phyloP scores from a whole-genome alignment of 1,139 yeast species.

The Suhomyces terraborum region DNA sequence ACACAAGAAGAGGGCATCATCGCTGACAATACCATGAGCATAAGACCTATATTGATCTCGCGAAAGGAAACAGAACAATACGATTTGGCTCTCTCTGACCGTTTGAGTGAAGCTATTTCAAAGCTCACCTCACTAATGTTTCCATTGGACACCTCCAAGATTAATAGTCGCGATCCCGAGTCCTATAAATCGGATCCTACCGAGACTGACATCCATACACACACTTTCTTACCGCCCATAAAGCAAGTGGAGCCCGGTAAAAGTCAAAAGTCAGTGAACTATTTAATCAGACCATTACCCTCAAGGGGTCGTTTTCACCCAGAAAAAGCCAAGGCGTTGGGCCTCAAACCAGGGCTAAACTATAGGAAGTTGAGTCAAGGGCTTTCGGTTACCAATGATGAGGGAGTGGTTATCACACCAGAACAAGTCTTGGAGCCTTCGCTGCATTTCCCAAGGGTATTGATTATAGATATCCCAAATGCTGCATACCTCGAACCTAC shows the following conservation, averaged over 20 bases:
- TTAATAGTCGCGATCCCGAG: conserved; percentile 39
- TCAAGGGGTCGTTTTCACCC: conserved; percentile 78
- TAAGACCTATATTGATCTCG: conserved; percentile 51
- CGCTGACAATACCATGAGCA: conserved; percentile 54
- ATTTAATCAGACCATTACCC: conserved; percentile 65
- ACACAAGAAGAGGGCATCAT: conserved; percentile 36
- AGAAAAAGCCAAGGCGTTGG: conserved; percentile 63
- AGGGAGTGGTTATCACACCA: conserved; percentile 63
- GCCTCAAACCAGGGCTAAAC: conserved; percentile 66
- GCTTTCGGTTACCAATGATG: conserved; percentile 52
- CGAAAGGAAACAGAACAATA: conserved; percentile 1
- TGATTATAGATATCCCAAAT: conserved; percentile 77
- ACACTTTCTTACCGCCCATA: conserved; percentile 37
- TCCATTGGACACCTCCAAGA: conserved; percentile 46
- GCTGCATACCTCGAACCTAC: conserved; percentile 51
- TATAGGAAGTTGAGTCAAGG: conserved; percentile 66
- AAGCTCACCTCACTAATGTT: conserved; percentile 50
- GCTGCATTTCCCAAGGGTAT: conserved; percentile 56
- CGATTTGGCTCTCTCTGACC: not conserved
- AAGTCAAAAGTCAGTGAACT: conserved; percentile 47
- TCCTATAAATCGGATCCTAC: conserved; percentile 45
- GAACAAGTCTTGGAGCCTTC: conserved; percentile 72
- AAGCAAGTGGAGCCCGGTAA: conserved; percentile 18
- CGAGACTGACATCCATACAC: conserved; percentile 47
- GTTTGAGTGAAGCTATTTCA: conserved; percentile 25